A percentile compares a stretch with the other conserved stretches of the same genome.
These are phyloP conservation scores for Akanthomyces dipterigenus DNA, from an alignment of 2,329 filamentous ascomycete genomes.

Conservation along the genomic window DNA sequence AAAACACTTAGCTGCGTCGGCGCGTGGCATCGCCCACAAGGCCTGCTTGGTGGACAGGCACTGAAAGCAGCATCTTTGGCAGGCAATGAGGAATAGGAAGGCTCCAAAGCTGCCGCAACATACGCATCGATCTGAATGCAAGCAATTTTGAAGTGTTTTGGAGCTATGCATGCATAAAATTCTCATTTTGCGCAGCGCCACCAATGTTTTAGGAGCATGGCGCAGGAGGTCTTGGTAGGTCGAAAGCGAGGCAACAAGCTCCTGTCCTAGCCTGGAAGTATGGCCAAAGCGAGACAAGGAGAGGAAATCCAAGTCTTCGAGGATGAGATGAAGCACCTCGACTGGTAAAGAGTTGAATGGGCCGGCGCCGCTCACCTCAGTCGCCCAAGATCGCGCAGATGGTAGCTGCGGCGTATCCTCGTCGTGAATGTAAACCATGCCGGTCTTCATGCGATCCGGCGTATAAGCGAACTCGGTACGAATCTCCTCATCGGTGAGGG, in stretches of 20 bases:
- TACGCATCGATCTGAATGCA: constrained; percentile 21
- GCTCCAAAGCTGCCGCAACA: constrained; percentile 24
- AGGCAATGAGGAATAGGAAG: constrained; percentile 26
- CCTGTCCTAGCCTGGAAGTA: constrained; percentile 20
- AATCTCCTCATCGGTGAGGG: background rate
- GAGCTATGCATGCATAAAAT: constrained; percentile 20
- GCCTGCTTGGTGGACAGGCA: constrained; percentile 22
- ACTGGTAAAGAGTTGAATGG: constrained; percentile 21
- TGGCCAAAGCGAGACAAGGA: constrained; percentile 24
- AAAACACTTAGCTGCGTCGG: constrained; percentile 20
- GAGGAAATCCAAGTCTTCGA: constrained; percentile 22
- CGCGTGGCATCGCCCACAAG: constrained; percentile 20
- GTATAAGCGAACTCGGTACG: background rate
- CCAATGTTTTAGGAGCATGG: constrained; percentile 27
- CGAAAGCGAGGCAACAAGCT: constrained; percentile 22
- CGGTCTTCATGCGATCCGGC: background rate
- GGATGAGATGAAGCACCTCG: constrained; percentile 20
- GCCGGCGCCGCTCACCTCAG: constrained; percentile 9
- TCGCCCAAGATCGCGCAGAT: background rate
- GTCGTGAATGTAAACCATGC: background rate
- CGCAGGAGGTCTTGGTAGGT: constrained; percentile 37
- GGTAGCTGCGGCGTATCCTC: background rate
- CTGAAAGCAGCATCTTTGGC: constrained; percentile 24
- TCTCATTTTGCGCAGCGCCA: constrained; percentile 19
- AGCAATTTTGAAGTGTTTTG: constrained; percentile 16